Evolutionary conservation across 768 basidiomycete species (phyloP).

Genomic region (Panellus pusillus): DNA sequence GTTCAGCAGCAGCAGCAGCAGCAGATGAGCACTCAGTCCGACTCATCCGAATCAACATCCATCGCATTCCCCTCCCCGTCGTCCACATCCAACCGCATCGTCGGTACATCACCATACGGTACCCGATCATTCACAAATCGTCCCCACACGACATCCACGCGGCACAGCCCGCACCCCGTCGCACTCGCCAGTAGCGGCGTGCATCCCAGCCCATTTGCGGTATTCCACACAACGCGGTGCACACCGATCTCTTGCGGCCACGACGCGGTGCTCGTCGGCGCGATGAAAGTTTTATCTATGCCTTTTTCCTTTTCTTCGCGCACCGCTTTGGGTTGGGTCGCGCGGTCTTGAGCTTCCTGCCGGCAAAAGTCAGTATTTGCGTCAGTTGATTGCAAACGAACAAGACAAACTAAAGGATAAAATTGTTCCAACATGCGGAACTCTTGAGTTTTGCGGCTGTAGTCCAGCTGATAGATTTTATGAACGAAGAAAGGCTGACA

Average conservation of each 20-base stretch:
- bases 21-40: constrained; percentile 15
- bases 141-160: constrained; percentile 82
- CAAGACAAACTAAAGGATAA: constrained; percentile 58
- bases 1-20: background rate
- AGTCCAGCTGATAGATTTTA: constrained; percentile 86
- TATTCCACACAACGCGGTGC: constrained; percentile 82
- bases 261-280: constrained; percentile 52
- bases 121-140: constrained; percentile 65
- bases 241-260: constrained; percentile 83
- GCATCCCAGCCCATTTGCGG: constrained; percentile 61
- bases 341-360: constrained; percentile 55
- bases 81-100: constrained; percentile 59
- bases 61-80: constrained; percentile 36
- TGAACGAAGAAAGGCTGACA: constrained; percentile 75
- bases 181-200: constrained; percentile 71
- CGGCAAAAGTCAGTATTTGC: background rate
- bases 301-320: constrained; percentile 33
- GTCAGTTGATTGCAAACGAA: background rate
- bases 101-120: constrained; percentile 64
- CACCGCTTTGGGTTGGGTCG: constrained; percentile 38
- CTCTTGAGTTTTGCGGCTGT: constrained; percentile 69
- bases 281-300: constrained; percentile 30
- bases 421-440: constrained; percentile 90
- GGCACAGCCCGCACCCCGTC: constrained; percentile 81
- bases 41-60: constrained; percentile 44